phyloP scores from a whole-genome alignment of 495 filamentous ascomycete species.

The Neurospora intermedia region DNA sequence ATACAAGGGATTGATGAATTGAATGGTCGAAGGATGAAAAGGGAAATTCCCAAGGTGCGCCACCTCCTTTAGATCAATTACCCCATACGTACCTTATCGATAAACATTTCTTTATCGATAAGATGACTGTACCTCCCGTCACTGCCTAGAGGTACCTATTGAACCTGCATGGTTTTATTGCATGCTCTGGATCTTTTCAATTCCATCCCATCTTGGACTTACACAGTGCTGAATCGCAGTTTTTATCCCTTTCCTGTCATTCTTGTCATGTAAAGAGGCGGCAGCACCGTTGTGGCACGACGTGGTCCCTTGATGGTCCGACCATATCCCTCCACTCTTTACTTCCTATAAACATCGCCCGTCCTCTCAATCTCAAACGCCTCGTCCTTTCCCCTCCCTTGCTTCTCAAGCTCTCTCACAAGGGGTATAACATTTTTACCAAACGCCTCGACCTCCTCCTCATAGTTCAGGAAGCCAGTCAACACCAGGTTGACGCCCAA shows the following conservation, averaged over 20 bases:
- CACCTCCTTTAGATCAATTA: too few species aligned
- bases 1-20: too few species aligned
- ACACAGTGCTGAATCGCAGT: neutral
- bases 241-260: neutral
- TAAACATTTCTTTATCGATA: too few species aligned
- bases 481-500: constrained; percentile 33
- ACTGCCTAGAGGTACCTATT: too few species aligned
- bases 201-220: neutral
- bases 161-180: neutral
- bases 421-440: constrained; percentile 33
- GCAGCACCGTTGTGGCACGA: neutral
- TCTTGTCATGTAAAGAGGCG: neutral
- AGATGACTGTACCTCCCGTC: too few species aligned
- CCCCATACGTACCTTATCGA: too few species aligned
- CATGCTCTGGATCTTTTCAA: neutral
- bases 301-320: neutral
- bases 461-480: constrained; percentile 37
- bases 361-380: constrained; percentile 30
- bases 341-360: constrained; percentile 28
- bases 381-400: constrained; percentile 35
- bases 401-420: constrained; percentile 31
- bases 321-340: neutral
- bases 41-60: too few species aligned
- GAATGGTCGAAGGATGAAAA: too few species aligned
- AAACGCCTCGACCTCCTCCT: constrained; percentile 38